Evolutionary conservation across 2,329 filamentous ascomycete genomes (phyloP).

Genomic region (Stachybotrys chlorohalonatus): DNA sequence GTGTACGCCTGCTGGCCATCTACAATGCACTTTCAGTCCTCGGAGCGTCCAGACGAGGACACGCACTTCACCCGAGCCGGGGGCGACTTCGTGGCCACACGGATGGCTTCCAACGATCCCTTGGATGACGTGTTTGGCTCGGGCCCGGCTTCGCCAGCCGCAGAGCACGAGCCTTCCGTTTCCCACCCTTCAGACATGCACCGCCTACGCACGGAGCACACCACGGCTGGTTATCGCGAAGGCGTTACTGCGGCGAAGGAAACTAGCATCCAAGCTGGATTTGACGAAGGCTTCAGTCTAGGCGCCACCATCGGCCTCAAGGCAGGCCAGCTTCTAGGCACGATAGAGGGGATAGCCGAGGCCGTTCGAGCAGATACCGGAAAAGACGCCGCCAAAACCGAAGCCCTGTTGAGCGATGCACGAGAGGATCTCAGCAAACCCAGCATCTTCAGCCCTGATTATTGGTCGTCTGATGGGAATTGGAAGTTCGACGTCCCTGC

Average conservation of each 20-base stretch:
- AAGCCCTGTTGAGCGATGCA: slow-evolving; percentile 38
- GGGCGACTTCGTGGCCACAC: slow-evolving; percentile 5
- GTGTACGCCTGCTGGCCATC: not conserved
- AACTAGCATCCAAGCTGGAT: slow-evolving; percentile 70
- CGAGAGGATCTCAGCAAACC: slow-evolving; percentile 50
- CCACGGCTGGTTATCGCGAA: slow-evolving; percentile 83
- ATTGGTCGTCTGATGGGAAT: slow-evolving; percentile 60
- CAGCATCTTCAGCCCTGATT: slow-evolving; percentile 55
- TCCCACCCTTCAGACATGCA: slow-evolving; percentile 55
- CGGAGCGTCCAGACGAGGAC: slow-evolving; percentile 18
- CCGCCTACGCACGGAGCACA: slow-evolving; percentile 65
- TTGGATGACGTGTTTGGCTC: slow-evolving; percentile 29
- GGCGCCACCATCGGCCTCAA: slow-evolving; percentile 71
- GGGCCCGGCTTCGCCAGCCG: slow-evolving; percentile 11
- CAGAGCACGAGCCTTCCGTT: slow-evolving; percentile 5
- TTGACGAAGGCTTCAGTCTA: slow-evolving; percentile 82
- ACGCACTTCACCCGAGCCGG: slow-evolving; percentile 12
- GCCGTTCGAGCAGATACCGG: slow-evolving; percentile 27
- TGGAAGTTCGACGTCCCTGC: slow-evolving; percentile 54
- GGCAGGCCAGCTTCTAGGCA: slow-evolving; percentile 66
- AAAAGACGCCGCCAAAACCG: slow-evolving; percentile 11
- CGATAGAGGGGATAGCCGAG: slow-evolving; percentile 61
- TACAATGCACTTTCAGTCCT: slow-evolving; percentile 24
- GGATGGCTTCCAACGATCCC: slow-evolving; percentile 11
- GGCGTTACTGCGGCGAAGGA: slow-evolving; percentile 72